phyloP scores from a whole-genome alignment of 768 basidiomycete species.

The Termitomyces titanicus region DNA sequence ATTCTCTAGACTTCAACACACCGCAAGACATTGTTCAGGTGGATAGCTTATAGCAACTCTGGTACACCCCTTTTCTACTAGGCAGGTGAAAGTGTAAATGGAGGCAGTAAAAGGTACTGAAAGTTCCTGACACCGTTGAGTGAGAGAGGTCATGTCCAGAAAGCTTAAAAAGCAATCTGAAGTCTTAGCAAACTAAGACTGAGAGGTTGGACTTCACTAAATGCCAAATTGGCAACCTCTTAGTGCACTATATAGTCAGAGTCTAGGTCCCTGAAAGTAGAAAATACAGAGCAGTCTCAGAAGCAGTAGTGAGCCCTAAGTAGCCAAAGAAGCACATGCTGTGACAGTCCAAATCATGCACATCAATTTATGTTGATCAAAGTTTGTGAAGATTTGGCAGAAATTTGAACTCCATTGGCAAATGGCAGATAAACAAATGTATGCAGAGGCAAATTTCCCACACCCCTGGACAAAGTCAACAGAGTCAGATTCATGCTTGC shows the following conservation, averaged over 20 bases:
- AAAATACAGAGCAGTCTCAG: neutral
- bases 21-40: neutral
- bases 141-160: constrained; percentile 1
- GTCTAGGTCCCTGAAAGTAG: neutral
- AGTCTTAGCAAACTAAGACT: constrained; percentile 7
- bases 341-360: neutral
- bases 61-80: constrained; percentile 5
- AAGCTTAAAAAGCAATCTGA: neutral
- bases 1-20: neutral
- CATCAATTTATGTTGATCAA: neutral
- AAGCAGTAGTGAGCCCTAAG: neutral
- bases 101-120: neutral
- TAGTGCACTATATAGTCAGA: neutral
- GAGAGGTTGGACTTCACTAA: constrained; percentile 8
- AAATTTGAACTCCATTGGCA: neutral
- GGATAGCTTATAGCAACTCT: neutral
- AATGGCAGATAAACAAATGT: neutral
- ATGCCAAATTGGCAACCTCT: constrained; percentile 6
- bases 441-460: neutral
- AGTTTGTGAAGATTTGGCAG: neutral
- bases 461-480: neutral
- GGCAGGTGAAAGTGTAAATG: constrained; percentile 1
- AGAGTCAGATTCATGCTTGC: too few species aligned
- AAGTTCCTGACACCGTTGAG: too few species aligned
- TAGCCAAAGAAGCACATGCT: neutral